These are phyloP conservation scores for Hyaloperonospora arabidopsidis DNA, from an alignment of 352 stramenopile species.

Conservation along the genomic window DNA sequence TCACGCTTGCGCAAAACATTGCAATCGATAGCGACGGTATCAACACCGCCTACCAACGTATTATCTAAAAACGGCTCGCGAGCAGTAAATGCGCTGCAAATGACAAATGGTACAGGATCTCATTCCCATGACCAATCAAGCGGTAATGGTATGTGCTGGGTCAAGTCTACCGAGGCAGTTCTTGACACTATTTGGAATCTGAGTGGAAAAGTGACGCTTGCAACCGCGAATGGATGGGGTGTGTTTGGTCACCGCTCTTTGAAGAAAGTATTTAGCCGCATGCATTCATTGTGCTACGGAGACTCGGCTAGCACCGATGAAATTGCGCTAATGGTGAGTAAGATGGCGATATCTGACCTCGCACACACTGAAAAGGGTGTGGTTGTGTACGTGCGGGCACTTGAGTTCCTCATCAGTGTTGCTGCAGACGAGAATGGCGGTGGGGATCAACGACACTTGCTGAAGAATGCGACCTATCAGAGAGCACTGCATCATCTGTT, in stretches of 20 bases:
- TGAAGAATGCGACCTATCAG: slow-evolving; percentile 36
- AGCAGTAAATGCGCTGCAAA: slow-evolving; percentile 24
- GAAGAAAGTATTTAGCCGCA: slow-evolving; percentile 34
- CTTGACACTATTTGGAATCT: slow-evolving; percentile 58
- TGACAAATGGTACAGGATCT: slow-evolving; percentile 12
- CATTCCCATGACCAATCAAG: slow-evolving; percentile 5
- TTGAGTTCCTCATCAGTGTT: slow-evolving; percentile 32
- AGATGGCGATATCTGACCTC: slow-evolving; percentile 32
- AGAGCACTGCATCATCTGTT: slow-evolving; percentile 44
- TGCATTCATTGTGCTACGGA: slow-evolving; percentile 51
- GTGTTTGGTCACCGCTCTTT: slow-evolving; percentile 47
- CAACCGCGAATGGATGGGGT: slow-evolving; percentile 37
- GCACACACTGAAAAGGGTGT: slow-evolving; percentile 5
- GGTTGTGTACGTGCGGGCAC: slow-evolving; percentile 26
- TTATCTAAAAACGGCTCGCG: slow-evolving; percentile 12
- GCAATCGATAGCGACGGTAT: slow-evolving; percentile 22
- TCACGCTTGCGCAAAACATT: slow-evolving; percentile 27
- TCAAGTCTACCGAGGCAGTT: slow-evolving; percentile 47
- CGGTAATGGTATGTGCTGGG: slow-evolving; percentile 40
- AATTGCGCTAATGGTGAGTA: slow-evolving; percentile 43
- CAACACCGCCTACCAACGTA: slow-evolving; percentile 15
- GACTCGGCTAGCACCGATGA: slow-evolving; percentile 42
- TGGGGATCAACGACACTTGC: slow-evolving; percentile 15
- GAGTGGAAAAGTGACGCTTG: slow-evolving; percentile 50
- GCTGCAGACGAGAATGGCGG: slow-evolving; percentile 1